Evolutionary conservation across 2,329 filamentous ascomycete genomes (phyloP), one percentile per base, ranked within the genome.

Genomic region (Cladophialophora bantiana): DNA sequence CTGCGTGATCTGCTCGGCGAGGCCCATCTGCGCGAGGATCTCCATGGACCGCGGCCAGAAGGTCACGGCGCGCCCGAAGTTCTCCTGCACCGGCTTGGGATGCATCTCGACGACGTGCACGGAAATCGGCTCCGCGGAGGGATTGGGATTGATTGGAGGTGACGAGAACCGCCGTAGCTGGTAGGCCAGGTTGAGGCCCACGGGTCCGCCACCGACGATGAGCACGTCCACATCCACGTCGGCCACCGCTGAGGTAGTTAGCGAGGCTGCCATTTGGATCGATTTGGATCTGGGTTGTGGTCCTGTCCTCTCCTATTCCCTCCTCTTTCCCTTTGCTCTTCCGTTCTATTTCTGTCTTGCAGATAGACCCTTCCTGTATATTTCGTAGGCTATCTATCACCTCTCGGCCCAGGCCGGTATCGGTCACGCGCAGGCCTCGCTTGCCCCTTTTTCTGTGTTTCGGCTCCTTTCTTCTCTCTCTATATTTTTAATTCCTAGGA

Each of bases 11-110:
- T 80, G 75, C 32, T 85, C 83, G 1, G 80, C 79, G 7, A 86
- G 77, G 31, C 78, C 81, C 1, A 86, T 77, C 66, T 85, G 83
- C 61, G 85, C 83, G 0, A 87, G 79, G 74, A 85, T 81, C 73
- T 86, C 84, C 50, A 77, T 78, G 5, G 81, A 83, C 0, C 84
- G 78, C 1, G 84, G 83, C 65, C 82, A 86, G 2, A 86, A 79
- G 0, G 84, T 84, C 66, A 85, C 84, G 12, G 84, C 84, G 7
- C 84, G 80, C 15, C 84, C 84, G 73, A 83, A 85, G n/a, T 80
- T 74, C 64, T 84, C 82, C 71, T 85, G 83, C 1, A 78, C 74
- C 0, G 80, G 79, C 70, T 85, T 85, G 36, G 77, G 73, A 54
- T 84, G 72, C 65, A 83, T 81, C 69, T 86, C 84, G 62, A 85